These are phyloP conservation scores for Cyberlindnera veronae DNA, from an alignment of 805 yeast genomes.

Conservation along the genomic window DNA sequence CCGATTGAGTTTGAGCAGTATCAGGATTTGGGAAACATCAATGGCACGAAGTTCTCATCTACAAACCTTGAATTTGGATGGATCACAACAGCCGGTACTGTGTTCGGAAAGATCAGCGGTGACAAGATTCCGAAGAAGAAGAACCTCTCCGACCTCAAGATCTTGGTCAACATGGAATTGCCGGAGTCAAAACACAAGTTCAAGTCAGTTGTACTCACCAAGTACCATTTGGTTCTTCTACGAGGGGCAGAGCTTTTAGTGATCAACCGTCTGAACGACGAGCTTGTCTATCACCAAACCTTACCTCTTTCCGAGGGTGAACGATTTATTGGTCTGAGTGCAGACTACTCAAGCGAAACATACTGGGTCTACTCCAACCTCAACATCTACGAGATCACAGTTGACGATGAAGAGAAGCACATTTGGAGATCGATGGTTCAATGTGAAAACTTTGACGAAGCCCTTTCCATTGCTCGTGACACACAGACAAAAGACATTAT, in stretches of 20 bases:
- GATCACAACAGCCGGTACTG: slow-evolving; percentile 45
- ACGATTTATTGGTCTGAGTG: slow-evolving; percentile 41
- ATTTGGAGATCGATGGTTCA: slow-evolving; percentile 69
- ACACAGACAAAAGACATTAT: slow-evolving; percentile 44
- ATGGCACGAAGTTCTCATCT: slow-evolving; percentile 32
- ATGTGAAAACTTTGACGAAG: slow-evolving; percentile 57
- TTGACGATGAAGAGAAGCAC: slow-evolving; percentile 64
- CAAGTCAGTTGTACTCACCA: slow-evolving; percentile 43
- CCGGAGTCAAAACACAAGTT: slow-evolving; percentile 34
- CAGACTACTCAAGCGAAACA: slow-evolving; percentile 51
- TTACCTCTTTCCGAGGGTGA: slow-evolving; percentile 36
- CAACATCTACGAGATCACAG: slow-evolving; percentile 66
- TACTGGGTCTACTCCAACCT: slow-evolving; percentile 70
- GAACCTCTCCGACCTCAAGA: slow-evolving; percentile 33
- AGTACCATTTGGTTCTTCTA: slow-evolving; percentile 51
- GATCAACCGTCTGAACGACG: slow-evolving; percentile 50
- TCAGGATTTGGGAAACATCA: slow-evolving; percentile 32
- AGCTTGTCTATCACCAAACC: slow-evolving; percentile 40
- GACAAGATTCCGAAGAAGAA: slow-evolving; percentile 19
- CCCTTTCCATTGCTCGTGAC: slow-evolving; percentile 43
- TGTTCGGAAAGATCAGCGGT: slow-evolving; percentile 36
- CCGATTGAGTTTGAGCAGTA: slow-evolving; percentile 37
- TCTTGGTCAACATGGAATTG: slow-evolving; percentile 38
- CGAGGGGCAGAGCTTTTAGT: slow-evolving; percentile 40
- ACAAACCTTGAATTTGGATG: slow-evolving; percentile 37